Base-by-base conservation (phyloP, 1,284 basidiomycete genomes). In the Wolfiporia cocos region DNA sequence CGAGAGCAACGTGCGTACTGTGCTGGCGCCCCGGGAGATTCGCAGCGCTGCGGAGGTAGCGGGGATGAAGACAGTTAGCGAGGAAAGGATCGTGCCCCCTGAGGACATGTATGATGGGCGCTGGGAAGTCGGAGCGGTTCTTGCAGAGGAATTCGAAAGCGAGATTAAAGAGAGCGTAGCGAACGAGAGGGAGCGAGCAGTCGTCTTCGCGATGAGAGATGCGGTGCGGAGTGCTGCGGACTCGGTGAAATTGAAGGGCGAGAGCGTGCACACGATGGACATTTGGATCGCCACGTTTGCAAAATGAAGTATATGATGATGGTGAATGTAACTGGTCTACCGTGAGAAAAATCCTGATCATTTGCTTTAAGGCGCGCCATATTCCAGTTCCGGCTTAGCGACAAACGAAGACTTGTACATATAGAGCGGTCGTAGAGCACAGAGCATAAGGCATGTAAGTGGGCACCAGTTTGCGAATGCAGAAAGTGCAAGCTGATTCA, bases 1-100 rank as follows among this genome's bases (percentile, higher is more conserved):
- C 3, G 36, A 15, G n/a, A 57, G 60, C 26, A 71, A 72, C 49
- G 55, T 70, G 39, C 65, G 69, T 40, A 70, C 66, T 1, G 55
- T 69, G 7, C 41, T 70, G 26, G 60, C 64, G 6, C 67, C 68
- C 3, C 47, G 39, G 6, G 49, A 47, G 20, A 61, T 72, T 44
- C 55, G 53, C 42, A 46, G 42, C 10, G 46, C 62, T 3, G 67
- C 64, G 5, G 32, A 37, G n/a, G 38, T 48, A 12, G 57, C 53
- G 1, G 67, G 66, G 10, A 52, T 62, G 31, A 39, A 17, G 17
- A 28, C 67, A 5, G 36, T 43, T 29, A 40, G 47, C n/a, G 62
- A 67, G 48, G 48, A 37, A 14, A 40, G 48, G 12, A 28, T 68
- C 5, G 46, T 44, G 3, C 60, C 66, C 0, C 57, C 52, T 4